phyloP scores from a whole-genome alignment of 75 land plant genomes.

The Pinus tabuliformis region DNA sequence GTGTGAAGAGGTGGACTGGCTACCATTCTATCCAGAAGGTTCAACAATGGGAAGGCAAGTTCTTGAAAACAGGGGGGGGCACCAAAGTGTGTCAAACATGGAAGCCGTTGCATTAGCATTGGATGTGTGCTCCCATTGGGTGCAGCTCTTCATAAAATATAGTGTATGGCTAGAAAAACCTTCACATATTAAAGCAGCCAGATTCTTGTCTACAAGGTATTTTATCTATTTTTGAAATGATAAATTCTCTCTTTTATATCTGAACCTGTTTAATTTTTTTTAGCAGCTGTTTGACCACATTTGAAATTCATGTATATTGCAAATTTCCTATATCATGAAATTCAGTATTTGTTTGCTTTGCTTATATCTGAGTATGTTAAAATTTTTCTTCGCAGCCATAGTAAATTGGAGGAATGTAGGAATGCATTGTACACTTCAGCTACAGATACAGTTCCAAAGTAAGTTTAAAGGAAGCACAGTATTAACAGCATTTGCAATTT shows the following conservation, averaged over 20 bases:
- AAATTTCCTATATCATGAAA: neutral
- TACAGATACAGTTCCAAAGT: conserved; percentile 17
- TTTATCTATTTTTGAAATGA: neutral
- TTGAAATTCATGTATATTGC: neutral
- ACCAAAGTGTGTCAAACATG: conserved; percentile 32
- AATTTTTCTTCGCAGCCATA: conserved; percentile 28
- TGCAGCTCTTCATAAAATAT: conserved; percentile 74
- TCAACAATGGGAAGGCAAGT: conserved; percentile 17
- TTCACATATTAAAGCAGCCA: conserved; percentile 66
- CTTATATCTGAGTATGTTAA: conserved; percentile 3
- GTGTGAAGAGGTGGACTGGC: conserved; percentile 98
- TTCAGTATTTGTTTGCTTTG: neutral
- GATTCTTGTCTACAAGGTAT: conserved; percentile 76
- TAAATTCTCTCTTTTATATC: neutral
- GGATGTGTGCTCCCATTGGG: conserved; percentile 85
- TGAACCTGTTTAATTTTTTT: neutral
- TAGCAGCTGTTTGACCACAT: neutral
- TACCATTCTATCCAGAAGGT: conserved; percentile 71
- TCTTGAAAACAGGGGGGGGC: conserved; percentile 34
- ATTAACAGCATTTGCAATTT: neutral
- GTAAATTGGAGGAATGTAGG: conserved; percentile 41
- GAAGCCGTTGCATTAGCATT: conserved; percentile 52
- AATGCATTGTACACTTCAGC: conserved; percentile 16
- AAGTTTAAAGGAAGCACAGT: conserved; percentile 16
- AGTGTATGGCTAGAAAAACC: conserved; percentile 88